Evolutionary conservation across 306 rosid species (phyloP), one percentile per base, ranked within the genome.

Genomic region (Cucurbita argyrosperma): DNA sequence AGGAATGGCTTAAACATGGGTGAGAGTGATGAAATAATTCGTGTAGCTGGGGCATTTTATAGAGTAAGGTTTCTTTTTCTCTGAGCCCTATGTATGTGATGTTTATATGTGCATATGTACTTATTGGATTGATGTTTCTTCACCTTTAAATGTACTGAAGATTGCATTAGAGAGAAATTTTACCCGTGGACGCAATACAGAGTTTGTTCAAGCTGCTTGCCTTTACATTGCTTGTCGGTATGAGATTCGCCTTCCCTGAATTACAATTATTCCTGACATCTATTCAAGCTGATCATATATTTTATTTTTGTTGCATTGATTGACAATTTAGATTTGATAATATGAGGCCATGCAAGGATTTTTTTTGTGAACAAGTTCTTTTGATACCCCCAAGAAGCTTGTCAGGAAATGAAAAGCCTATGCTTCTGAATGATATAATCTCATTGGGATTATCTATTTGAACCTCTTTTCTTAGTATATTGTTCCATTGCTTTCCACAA

Each of bases 151-250:
- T 67, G 56, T 47, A 30, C 35, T 30, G 35, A 82, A 89, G 97
- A 85, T 91, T 58, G 97, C 91, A 2, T 78, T 89, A 71, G 93
- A 85, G 68, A 76, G 81, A 76, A 86, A 85, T 77, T 91, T 91
- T 85, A 89, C 97, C 26, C 80, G 84, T 79, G 96, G 97, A 49
- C 89, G 96, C 52, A 86, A 76, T 81, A 74, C 93, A 76, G 88
- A 80, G 64, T 90, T 81, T 64, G 97, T 91, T 60, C 84, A 79
- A 65, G 93, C 96, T 71, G 87, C 97, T 52, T 91, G 97, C 84
- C 88, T 89, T 18, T 91, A 91, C 79, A 83, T 89, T 82, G 91
- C 97, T 40, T 91, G 92, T 74, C 86, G 96, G 96, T 91, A 79
- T 64, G 85, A 23, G 49, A 69, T 69, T 49, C 59, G 45, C 26